Evolutionary conservation across 1,284 basidiomycete genomes (phyloP), one percentile per base, ranked within the genome.

Genomic region (Pulveroboletus sp.): DNA sequence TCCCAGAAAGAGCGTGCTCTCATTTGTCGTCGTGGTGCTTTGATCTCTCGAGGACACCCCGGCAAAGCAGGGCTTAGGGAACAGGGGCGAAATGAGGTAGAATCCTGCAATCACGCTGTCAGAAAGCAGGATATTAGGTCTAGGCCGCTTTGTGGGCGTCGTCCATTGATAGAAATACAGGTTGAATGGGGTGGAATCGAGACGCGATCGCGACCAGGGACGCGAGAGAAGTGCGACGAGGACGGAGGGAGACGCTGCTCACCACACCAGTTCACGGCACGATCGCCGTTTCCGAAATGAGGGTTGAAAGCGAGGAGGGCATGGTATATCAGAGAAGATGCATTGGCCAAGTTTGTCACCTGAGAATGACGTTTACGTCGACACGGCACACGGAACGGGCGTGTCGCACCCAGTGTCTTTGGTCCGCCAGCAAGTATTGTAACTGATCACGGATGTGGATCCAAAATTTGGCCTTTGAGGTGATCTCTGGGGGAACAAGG

Each of bases 251-350:
- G 28, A 36, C 29, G 74, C 84, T 31, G 45, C 67, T 75, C 65
- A 94, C 92, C 93, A 78, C 86, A 87, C 94, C 94, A 96, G 68
- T 94, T 95, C 25, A 95, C 91, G 7, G 88, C 83, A 66, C 80
- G 81, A 55, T 78, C 77, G 6, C 75, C 80, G 38, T 71, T 63
- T 29, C 91, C 92, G 68, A 93, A 94, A 64, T 85, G 74, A 29
- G 79, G 69, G 20, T 79, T 76, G 59, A 88, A 91, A 5, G 82
- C 85, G 43, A 83, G 78, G 45, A 94, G 81, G 15, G 91, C 81
- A 68, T 87, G 85, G 75, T 86, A 95, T 46, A 96, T 81, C 47
- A 94, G 72, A 18, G 92, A 86, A 38, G 91, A 83, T 0, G 89
- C 81, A 71, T 94, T 95, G 43, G 92, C 84, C 28, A 94, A 81